These are phyloP conservation scores for Stephanodiscus minutulus DNA, from an alignment of 108 stramenopile genomes.

Conservation along the genomic window DNA sequence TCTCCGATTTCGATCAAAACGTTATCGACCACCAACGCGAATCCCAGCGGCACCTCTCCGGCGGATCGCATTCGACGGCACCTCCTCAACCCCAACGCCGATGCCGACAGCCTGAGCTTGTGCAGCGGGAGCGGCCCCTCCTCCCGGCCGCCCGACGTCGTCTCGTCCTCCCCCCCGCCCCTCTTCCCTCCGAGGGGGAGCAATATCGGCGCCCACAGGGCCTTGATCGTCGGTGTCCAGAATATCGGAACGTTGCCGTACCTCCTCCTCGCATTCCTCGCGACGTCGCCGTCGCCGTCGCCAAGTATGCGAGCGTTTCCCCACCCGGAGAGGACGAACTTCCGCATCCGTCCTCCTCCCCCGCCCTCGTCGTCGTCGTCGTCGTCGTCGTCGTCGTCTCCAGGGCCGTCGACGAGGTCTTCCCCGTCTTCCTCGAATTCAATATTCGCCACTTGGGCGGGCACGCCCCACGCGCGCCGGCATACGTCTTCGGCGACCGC, in stretches of 20 bases:
- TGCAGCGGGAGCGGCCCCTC: constrained; percentile 47
- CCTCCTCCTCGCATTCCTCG: constrained; percentile 8
- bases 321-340: constrained; percentile 53
- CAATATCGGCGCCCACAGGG: constrained; percentile 55
- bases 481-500: constrained; percentile 58
- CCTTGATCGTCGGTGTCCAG: constrained; percentile 70
- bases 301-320: constrained; percentile 39
- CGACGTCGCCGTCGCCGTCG: constrained; percentile 1
- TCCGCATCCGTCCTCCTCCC: not conserved
- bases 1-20: constrained; percentile 49
- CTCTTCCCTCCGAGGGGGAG: not conserved
- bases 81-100: constrained; percentile 43
- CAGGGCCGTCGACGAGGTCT: constrained; percentile 20
- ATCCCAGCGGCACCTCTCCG: constrained; percentile 36
- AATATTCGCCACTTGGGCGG: constrained; percentile 55
- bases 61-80: constrained; percentile 20
- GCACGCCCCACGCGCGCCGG: constrained; percentile 51
- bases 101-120: constrained; percentile 53
- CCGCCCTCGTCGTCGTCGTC: not conserved
- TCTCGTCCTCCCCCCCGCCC: not conserved
- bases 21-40: constrained; percentile 45
- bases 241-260: constrained; percentile 51
- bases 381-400: not conserved
- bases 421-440: constrained; percentile 37
- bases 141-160: not conserved